These are phyloP conservation scores for Psilocybe mexicana DNA, from an alignment of 1,284 basidiomycete genomes.

Conservation along the genomic window DNA sequence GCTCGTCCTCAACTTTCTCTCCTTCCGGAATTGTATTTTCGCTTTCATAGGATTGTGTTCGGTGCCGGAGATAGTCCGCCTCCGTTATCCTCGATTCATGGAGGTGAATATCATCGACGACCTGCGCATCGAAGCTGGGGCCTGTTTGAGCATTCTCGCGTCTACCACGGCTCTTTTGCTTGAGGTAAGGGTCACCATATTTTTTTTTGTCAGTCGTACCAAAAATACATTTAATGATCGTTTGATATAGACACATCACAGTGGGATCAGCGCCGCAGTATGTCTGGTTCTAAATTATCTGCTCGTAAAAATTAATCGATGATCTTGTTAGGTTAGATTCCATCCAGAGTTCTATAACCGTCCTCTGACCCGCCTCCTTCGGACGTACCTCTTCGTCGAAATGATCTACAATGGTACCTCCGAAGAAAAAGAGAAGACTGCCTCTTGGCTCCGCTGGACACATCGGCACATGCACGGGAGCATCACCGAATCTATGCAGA, in stretches of 20 bases:
- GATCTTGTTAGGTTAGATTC: not conserved
- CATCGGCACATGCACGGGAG: not conserved
- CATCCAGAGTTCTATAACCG: conserved; percentile 2
- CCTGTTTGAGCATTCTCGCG: not conserved
- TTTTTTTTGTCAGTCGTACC: not conserved
- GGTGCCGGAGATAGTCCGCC: not conserved
- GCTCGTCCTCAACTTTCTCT: not conserved
- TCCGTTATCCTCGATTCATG: conserved; percentile 1
- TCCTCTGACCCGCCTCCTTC: not conserved
- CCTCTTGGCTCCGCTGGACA: conserved; percentile 2
- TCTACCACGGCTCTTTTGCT: not conserved
- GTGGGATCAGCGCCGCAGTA: not conserved
- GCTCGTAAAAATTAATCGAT: not conserved
- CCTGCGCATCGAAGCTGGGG: not conserved
- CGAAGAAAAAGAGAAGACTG: conserved; percentile 2
- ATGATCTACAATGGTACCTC: not conserved
- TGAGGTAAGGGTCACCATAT: not conserved
- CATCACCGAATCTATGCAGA: not conserved
- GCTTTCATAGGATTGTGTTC: not conserved
- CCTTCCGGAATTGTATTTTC: not conserved
- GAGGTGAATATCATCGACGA: conserved; percentile 1
- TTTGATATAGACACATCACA: not conserved
- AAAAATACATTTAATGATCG: not conserved
- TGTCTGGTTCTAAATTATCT: not conserved
- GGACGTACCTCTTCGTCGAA: not conserved